Evolutionary conservation across 139 green algal genomes (phyloP).

Genomic region (Asterochloris sp.): DNA sequence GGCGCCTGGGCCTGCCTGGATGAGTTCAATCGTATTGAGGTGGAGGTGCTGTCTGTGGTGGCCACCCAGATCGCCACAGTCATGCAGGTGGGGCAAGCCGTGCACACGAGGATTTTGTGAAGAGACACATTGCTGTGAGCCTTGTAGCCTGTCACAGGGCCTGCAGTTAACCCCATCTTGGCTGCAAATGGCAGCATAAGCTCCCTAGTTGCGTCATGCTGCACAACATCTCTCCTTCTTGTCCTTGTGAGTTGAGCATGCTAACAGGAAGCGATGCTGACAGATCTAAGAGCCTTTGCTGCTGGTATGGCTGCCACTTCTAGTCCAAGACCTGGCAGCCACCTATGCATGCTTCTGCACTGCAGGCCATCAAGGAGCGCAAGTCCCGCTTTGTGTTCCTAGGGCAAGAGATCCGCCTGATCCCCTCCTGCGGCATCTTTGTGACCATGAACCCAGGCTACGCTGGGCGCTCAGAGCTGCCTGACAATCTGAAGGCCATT

Average conservation of each 20-base stretch:
- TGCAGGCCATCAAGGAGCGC: conserved; percentile 78
- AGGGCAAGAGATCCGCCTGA: conserved; percentile 76
- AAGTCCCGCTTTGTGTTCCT: conserved; percentile 71
- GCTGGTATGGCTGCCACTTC: too few relatives aligned
- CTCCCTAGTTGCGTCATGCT: too few relatives aligned
- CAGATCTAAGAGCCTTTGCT: too few relatives aligned
- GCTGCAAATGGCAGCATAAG: not conserved
- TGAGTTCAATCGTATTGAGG: conserved; percentile 89
- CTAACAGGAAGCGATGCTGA: too few relatives aligned
- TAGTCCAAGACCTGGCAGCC: too few relatives aligned
- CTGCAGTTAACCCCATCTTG: too few relatives aligned
- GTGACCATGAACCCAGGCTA: conserved; percentile 91
- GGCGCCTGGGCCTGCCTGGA: conserved; percentile 84
- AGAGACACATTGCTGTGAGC: not conserved
- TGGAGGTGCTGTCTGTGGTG: conserved; percentile 85
- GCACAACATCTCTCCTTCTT: too few relatives aligned
- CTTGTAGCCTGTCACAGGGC: too few relatives aligned
- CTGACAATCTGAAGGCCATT: conserved; percentile 74
- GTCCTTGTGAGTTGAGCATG: too few relatives aligned
- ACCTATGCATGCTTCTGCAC: too few relatives aligned
- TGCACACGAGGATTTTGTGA: not conserved
- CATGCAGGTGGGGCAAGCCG: conserved; percentile 46
- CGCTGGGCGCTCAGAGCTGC: conserved; percentile 59
- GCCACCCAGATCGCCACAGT: conserved; percentile 75
- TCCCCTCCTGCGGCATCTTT: conserved; percentile 78